These are phyloP conservation scores for Pythium phragmitis DNA, from an alignment of 352 stramenopile genomes.

Conservation along the genomic window DNA sequence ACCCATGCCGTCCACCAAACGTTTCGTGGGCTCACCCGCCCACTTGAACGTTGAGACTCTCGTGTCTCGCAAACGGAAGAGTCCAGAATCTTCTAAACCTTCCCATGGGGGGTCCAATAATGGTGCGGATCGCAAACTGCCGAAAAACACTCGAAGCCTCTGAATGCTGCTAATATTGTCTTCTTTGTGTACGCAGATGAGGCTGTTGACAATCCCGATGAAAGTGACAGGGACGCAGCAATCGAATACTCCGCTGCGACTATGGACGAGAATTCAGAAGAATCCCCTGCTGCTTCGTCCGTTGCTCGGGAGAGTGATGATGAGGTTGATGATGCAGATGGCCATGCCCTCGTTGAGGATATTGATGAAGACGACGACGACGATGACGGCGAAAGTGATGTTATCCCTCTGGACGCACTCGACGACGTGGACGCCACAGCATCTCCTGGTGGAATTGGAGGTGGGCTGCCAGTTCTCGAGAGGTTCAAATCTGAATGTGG, in stretches of 20 bases:
- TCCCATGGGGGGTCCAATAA: not conserved
- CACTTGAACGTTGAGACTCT: not conserved
- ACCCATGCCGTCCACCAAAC: no score
- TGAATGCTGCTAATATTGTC: not conserved
- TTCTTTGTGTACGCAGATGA: not conserved
- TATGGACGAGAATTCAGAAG: not conserved
- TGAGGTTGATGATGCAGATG: not conserved
- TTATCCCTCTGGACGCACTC: constrained; percentile 4
- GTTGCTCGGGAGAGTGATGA: not conserved
- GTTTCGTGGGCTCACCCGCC: not conserved
- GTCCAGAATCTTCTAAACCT: not conserved
- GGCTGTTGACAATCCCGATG: not conserved
- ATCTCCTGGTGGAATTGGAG: not conserved
- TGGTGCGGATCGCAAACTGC: not conserved
- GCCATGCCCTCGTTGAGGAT: not conserved
- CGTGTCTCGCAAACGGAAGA: not conserved
- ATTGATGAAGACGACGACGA: constrained; percentile 6
- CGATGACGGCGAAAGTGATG: not conserved
- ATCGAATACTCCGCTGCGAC: not conserved
- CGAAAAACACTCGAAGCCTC: not conserved
- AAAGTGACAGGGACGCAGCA: not conserved
- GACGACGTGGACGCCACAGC: not conserved
- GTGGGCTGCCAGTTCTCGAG: not conserved
- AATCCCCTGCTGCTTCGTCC: not conserved
- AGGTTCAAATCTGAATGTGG: not conserved